Percentiles rank a stretch among this genome's conserved stretches.
phyloP scores from a whole-genome alignment of 805 yeast genomes.

The Nakazawaea peltata region DNA sequence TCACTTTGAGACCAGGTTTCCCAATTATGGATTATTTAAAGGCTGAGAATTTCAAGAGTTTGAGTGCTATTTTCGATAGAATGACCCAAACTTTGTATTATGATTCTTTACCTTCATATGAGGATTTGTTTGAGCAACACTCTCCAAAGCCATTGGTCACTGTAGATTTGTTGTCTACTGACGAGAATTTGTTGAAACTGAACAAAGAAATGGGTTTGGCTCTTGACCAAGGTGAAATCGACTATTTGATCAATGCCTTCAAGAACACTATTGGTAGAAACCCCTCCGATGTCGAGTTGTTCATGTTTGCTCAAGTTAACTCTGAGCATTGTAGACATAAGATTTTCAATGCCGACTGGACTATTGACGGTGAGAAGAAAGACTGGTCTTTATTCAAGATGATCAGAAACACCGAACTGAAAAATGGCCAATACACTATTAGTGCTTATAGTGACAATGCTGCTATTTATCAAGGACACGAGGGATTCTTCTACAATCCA shows the following conservation, averaged over 20 bases:
- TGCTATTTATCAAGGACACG: constrained; percentile 84
- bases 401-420: constrained; percentile 89
- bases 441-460: constrained; percentile 98
- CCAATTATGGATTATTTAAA: constrained; percentile 49
- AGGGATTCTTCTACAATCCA: constrained; percentile 74
- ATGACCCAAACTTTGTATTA: constrained; percentile 80
- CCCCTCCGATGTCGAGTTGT: constrained; percentile 96
- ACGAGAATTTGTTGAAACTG: constrained; percentile 60
- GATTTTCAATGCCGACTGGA: constrained; percentile 98
- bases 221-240: constrained; percentile 89
- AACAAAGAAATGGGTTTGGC: constrained; percentile 87
- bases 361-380: constrained; percentile 75
- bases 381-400: constrained; percentile 77
- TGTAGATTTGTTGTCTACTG: constrained; percentile 53
- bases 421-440: constrained; percentile 73
- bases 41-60: constrained; percentile 40
- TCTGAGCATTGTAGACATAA: constrained; percentile 99
- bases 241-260: constrained; percentile 79
- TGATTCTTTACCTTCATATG: constrained; percentile 51
- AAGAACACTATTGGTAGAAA: constrained; percentile 68
- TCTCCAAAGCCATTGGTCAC: constrained; percentile 75
- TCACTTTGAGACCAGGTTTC: constrained; percentile 66
- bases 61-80: constrained; percentile 78
- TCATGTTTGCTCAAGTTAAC: constrained; percentile 99
- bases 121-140: constrained; percentile 72